phyloP scores from a whole-genome alignment of 2,329 filamentous ascomycete genomes.

The Paecilomyces dactylethromorphus region DNA sequence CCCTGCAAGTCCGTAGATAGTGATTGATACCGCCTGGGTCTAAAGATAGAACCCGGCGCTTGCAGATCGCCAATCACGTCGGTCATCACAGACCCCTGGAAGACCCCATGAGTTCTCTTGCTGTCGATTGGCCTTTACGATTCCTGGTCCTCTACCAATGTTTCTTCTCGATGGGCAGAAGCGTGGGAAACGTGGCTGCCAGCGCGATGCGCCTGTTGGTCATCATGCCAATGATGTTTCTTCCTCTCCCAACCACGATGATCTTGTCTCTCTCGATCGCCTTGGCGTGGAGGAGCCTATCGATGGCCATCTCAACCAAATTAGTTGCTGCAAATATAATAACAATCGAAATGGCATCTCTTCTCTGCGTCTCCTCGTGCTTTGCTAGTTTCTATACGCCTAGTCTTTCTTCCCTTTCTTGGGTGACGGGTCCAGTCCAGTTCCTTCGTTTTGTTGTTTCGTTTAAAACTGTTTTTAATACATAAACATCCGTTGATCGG shows the following conservation, averaged over 20 bases:
- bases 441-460: slow-evolving; percentile 18
- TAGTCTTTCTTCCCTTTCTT: slow-evolving; percentile 15
- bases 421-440: slow-evolving; percentile 9
- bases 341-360: background rate
- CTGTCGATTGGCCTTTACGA: slow-evolving; percentile 2
- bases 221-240: background rate
- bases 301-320: background rate
- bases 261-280: background rate
- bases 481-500: slow-evolving; percentile 40
- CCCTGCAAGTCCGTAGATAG: background rate
- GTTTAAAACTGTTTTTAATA: slow-evolving; percentile 11
- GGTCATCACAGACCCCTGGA: background rate
- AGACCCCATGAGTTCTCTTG: background rate
- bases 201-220: background rate
- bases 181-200: background rate
- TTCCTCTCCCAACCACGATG: background rate
- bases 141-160: background rate
- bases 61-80: slow-evolving; percentile 2
- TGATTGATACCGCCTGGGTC: background rate
- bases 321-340: background rate
- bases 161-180: background rate
- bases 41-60: slow-evolving; percentile 7
- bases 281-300: background rate
- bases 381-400: slow-evolving; percentile 11
- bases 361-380: background rate